These are phyloP conservation scores for Coemansia sp. DNA, from an alignment of 192 early-diverging fungal genomes.

Conservation along the genomic window DNA sequence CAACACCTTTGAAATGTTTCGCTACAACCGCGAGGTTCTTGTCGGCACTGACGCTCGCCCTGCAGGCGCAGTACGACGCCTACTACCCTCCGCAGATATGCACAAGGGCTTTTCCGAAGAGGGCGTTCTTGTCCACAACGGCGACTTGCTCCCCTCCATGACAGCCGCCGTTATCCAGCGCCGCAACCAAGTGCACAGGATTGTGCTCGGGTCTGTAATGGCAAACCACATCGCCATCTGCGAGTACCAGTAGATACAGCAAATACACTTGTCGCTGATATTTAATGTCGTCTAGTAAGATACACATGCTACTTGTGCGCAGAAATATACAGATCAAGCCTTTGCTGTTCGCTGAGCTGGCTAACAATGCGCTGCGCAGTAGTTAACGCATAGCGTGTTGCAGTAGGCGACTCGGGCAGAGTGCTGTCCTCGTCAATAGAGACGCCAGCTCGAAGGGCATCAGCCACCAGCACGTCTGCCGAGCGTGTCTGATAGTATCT, in stretches of 20 bases:
- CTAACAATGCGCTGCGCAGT: constrained; percentile 11
- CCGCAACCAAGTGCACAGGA: constrained; percentile 15
- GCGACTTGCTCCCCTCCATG: constrained; percentile 35
- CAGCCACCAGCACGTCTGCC: constrained; percentile 18
- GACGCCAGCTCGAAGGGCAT: constrained; percentile 26
- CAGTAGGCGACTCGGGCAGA: constrained; percentile 1
- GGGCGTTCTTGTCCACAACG: constrained; percentile 27
- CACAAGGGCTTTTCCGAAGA: constrained; percentile 29
- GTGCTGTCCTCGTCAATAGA: neutral
- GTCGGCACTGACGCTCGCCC: constrained; percentile 31
- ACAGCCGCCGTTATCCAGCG: constrained; percentile 37
- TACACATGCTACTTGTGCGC: constrained; percentile 10
- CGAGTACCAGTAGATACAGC: neutral
- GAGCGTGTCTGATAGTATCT: constrained; percentile 38
- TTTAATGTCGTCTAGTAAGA: neutral
- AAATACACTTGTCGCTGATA: neutral
- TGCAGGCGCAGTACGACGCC: constrained; percentile 29
- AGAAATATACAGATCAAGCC: constrained; percentile 34
- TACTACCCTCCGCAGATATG: constrained; percentile 12
- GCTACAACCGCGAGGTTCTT: constrained; percentile 45
- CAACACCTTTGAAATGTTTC: constrained; percentile 46
- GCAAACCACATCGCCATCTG: constrained; percentile 47
- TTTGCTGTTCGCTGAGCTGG: constrained; percentile 21
- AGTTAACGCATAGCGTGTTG: constrained; percentile 15
- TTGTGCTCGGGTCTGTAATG: constrained; percentile 47